Conservation (phyloP, 371 early-diverging fungal genomes). For the Nematocida parisii region DNA sequence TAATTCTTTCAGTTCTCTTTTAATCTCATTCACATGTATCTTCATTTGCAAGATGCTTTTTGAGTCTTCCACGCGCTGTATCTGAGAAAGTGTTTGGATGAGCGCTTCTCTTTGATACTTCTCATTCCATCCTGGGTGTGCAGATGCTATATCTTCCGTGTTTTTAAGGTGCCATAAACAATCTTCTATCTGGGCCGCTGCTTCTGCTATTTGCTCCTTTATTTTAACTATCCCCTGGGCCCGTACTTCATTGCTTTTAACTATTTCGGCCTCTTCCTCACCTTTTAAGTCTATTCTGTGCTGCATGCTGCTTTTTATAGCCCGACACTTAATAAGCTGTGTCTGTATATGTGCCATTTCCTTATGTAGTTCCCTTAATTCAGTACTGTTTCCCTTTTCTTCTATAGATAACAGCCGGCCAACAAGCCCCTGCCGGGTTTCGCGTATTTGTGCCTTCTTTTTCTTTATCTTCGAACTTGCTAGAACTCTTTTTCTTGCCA, state of each 20-base stretch:
- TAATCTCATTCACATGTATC: constrained; percentile 5
- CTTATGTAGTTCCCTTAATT: constrained; percentile 82
- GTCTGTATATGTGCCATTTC: constrained; percentile 83
- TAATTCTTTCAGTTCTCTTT: constrained; percentile 44
- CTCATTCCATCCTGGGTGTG: constrained; percentile 1
- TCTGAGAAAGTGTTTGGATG: constrained; percentile 17
- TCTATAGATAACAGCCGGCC: not conserved
- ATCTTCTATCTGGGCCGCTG: constrained; percentile 35
- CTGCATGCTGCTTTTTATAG: constrained; percentile 72
- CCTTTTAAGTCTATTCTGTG: constrained; percentile 70
- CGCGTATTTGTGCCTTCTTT: not conserved
- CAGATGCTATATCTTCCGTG: not conserved
- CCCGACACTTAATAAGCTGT: constrained; percentile 74
- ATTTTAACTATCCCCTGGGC: constrained; percentile 9
- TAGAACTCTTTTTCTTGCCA: constrained; percentile 13
- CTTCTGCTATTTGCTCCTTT: constrained; percentile 41
- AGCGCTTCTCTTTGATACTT: constrained; percentile 13
- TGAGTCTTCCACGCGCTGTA: constrained; percentile 51
- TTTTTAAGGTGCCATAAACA: constrained; percentile 27
- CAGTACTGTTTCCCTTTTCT: not conserved
- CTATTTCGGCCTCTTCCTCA: constrained; percentile 1
- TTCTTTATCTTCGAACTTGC: constrained; percentile 18
- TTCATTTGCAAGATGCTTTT: constrained; percentile 23
- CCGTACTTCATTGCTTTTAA: not conserved
- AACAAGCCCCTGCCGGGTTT: not conserved